phyloP scores from a whole-genome alignment of 1,284 basidiomycete genomes.

The Cronartium ribicola region DNA sequence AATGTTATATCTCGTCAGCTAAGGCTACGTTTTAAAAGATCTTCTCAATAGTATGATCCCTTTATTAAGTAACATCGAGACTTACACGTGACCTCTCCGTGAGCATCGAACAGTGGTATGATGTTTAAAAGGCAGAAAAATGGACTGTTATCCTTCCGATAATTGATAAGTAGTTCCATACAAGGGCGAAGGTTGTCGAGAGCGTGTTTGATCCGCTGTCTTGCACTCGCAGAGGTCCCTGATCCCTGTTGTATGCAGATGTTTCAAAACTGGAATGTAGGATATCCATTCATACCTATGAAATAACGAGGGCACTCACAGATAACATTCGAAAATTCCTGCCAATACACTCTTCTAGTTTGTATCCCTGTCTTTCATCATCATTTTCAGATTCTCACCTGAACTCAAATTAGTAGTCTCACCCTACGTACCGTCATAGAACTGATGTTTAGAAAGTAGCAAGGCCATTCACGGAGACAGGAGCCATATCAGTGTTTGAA shows the following conservation, averaged over 20 bases:
- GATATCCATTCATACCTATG: too few species aligned
- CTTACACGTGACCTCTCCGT: constrained; percentile 46
- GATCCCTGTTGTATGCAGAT: not conserved
- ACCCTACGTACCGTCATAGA: not conserved
- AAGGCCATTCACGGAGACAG: not conserved
- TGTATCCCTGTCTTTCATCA: constrained; percentile 44
- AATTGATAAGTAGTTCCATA: constrained; percentile 47
- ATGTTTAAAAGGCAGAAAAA: constrained; percentile 47
- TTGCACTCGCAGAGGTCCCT: not conserved
- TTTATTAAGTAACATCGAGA: constrained; percentile 31
- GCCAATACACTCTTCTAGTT: constrained; percentile 45
- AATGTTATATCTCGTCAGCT: too few species aligned
- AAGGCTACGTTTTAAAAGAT: too few species aligned
- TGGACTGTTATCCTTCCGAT: constrained; percentile 43
- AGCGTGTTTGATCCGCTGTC: not conserved
- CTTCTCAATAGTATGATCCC: too few species aligned
- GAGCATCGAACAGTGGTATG: constrained; percentile 44
- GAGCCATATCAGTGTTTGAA: too few species aligned
- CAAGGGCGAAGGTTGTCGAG: not conserved
- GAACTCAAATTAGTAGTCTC: constrained; percentile 27
- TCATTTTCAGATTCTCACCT: not conserved
- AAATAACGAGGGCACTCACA: too few species aligned
- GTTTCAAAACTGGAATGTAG: too few species aligned
- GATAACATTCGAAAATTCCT: constrained; percentile 45
- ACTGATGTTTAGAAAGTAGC: not conserved